Evolutionary conservation across 495 filamentous ascomycete species (phyloP).

Genomic region (Daldinia concentrica): DNA sequence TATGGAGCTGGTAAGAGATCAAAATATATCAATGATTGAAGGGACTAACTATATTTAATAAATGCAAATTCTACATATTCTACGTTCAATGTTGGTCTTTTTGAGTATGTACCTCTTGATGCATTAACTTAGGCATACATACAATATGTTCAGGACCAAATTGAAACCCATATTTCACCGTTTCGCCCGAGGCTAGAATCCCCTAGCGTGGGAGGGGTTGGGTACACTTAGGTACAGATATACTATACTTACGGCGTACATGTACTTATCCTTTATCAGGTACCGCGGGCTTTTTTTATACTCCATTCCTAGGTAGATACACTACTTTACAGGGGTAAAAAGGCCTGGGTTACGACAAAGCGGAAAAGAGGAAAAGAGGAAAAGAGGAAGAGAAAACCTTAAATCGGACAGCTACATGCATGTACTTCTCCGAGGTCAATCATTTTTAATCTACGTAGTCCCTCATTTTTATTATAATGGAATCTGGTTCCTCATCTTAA

Average conservation of each 20-base stretch:
- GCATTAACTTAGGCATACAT: background rate
- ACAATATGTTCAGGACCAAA: slow-evolving; percentile 22
- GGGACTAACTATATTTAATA: background rate
- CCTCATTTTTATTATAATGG: slow-evolving; percentile 3
- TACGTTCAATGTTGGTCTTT: too few relatives aligned
- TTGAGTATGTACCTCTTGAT: too few relatives aligned
- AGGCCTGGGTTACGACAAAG: too few relatives aligned
- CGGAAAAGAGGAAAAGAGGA: background rate
- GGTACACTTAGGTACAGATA: background rate
- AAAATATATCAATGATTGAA: background rate
- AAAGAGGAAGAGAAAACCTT: slow-evolving; percentile 23
- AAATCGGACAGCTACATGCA: slow-evolving; percentile 15
- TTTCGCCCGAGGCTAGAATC: slow-evolving; percentile 25
- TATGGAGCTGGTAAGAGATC: background rate
- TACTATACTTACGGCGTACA: too few relatives aligned
- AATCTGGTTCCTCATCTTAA: slow-evolving; percentile 11
- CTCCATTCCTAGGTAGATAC: too few relatives aligned
- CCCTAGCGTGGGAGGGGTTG: slow-evolving; percentile 27
- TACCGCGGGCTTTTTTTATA: too few relatives aligned
- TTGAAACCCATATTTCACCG: slow-evolving; percentile 14
- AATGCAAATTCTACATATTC: too few relatives aligned
- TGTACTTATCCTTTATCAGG: too few relatives aligned
- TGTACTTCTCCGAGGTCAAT: slow-evolving; percentile 18
- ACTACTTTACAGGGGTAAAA: background rate
- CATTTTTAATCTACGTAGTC: slow-evolving; percentile 1